Evolutionary conservation across 371 early-diverging fungal genomes (phyloP).

Genomic region (Massospora cicadina): DNA sequence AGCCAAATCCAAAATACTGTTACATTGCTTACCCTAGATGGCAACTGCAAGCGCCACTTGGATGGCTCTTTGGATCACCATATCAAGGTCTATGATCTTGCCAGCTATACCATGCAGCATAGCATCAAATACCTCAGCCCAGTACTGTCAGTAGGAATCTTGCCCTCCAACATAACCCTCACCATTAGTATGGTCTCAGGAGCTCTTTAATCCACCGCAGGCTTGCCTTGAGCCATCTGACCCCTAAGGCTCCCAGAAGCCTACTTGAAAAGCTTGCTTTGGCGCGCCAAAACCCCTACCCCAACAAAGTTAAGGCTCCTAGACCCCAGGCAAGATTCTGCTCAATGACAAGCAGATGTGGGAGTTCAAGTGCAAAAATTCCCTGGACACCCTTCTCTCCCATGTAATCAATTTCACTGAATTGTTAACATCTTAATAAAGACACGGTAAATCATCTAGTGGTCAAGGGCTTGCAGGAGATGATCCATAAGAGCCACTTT

Average conservation of each 20-base stretch:
- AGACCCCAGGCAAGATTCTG: conserved; percentile 11
- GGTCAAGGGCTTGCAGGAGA: conserved; percentile 52
- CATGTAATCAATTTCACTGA: conserved; percentile 5
- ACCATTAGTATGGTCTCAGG: conserved; percentile 86
- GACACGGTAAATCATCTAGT: neutral
- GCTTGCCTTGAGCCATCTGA: neutral
- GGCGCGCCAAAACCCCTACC: neutral
- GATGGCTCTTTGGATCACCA: conserved; percentile 88
- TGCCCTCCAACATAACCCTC: conserved; percentile 70
- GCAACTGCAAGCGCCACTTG: conserved; percentile 47
- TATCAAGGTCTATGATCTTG: conserved; percentile 77
- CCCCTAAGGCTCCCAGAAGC: neutral
- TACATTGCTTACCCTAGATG: conserved; percentile 70
- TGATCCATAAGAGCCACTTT: conserved; percentile 69
- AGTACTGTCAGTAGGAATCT: conserved; percentile 62
- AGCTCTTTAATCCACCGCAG: conserved; percentile 60
- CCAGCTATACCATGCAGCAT: conserved; percentile 70
- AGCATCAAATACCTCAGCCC: conserved; percentile 83
- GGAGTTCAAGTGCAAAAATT: conserved; percentile 64
- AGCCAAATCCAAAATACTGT: conserved; percentile 85
- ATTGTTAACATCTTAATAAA: neutral
- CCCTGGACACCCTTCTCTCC: conserved; percentile 53
- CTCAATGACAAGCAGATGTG: conserved; percentile 47
- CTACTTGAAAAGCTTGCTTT: neutral
- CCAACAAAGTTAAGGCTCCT: neutral